Evolutionary conservation across 164 flowering plant species (phyloP), one percentile per base, ranked within the genome.

Genomic region (Nymphaea colorata): DNA sequence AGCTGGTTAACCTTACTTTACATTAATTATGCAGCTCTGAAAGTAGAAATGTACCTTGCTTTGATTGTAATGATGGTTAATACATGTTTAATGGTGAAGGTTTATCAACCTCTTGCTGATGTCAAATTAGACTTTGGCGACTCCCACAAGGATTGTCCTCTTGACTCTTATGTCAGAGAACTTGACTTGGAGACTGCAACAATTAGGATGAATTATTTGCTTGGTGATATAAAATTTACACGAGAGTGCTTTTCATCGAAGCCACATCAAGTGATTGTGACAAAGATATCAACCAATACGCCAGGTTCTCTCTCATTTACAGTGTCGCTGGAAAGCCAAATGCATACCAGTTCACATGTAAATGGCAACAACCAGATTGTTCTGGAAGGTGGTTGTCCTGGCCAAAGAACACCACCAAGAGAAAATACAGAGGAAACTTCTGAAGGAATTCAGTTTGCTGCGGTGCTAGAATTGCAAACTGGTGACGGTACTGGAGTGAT

Each of bases 31-130:
- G 36, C 36, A 25, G 1, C 36, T 25, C 36, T 25, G 36, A 25
- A 25, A 25, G 36, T 1, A 25, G 36, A 25, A 25, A 25, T 25
- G 0, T 25, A 1, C 36, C 36, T 25, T 25, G 36, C 36, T 25
- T 25, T 25, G 36, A 25, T 25, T 25, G 36, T 25, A 25, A 25
- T 25, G 0, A 25, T 25, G 36, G 36, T 25, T 25, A 25, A 25
- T 25, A 25, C 36, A 25, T 25, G 42, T 74, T 25, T 74, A 62
- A 59, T 81, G 11, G 59, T 85, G 79, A 74, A 91, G 98, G 93
- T 83, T 69, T 91, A 94, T 78, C 95, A 94, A 80, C 93, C 81
- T 77, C 79, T 94, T 47, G 98, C 97, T 41, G 92, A 91, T 70
- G 77, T 94, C 70, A 87, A 80, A 71, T 72, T 94, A 62, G 98